phyloP scores from a whole-genome alignment of 164 flowering plant genomes.

The Protea cynaroides region DNA sequence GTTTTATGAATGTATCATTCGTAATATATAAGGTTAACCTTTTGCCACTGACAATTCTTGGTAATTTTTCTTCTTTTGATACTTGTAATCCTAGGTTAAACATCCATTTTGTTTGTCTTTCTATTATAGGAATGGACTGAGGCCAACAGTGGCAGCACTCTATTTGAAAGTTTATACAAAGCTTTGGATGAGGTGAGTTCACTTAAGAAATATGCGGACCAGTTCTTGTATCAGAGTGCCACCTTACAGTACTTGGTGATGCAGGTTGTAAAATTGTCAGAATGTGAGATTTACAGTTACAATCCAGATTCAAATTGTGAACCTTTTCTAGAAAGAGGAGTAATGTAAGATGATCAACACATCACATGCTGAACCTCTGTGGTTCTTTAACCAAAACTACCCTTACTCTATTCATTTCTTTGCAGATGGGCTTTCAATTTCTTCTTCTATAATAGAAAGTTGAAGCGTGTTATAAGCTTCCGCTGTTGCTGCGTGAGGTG shows the following conservation, averaged over 20 bases:
- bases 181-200: slow-evolving; percentile 80
- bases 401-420: slow-evolving; percentile 3
- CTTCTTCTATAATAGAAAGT: slow-evolving; percentile 86
- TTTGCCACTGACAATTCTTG: too few species aligned
- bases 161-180: slow-evolving; percentile 59
- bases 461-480: slow-evolving; percentile 83
- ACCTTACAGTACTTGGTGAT: slow-evolving; percentile 15
- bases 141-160: slow-evolving; percentile 44
- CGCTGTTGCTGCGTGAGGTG: slow-evolving; percentile 86
- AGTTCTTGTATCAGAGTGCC: neutral
- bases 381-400: slow-evolving; percentile 1
- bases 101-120: neutral
- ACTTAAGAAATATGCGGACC: neutral
- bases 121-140: slow-evolving; percentile 68
- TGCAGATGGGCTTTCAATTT: slow-evolving; percentile 92
- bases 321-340: slow-evolving; percentile 78
- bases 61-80: too few species aligned
- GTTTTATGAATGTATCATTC: neutral
- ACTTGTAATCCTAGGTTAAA: too few species aligned
- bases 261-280: slow-evolving; percentile 81
- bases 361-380: neutral
- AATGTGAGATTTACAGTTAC: slow-evolving; percentile 89
- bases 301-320: slow-evolving; percentile 77
- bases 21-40: neutral
- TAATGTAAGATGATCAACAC: slow-evolving; percentile 49